Evolutionary conservation across 805 yeast species (phyloP).

Genomic region (Crinitomyces ghanaensis): DNA sequence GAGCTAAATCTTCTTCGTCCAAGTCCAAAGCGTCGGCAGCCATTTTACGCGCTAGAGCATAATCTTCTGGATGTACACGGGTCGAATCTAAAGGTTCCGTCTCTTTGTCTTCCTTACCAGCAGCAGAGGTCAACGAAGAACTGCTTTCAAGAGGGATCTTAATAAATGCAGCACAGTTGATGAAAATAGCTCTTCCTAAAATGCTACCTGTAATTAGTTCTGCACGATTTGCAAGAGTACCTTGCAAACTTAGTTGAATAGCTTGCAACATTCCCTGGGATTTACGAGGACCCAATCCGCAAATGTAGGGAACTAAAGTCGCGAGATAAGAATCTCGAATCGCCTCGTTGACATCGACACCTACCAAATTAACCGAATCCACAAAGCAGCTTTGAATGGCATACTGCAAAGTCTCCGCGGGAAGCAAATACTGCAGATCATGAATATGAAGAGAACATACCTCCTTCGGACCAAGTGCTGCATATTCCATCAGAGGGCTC

Average conservation of each 20-base stretch:
- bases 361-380: constrained; percentile 82
- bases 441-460: constrained; percentile 50
- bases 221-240: constrained; percentile 53
- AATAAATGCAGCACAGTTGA: constrained; percentile 86
- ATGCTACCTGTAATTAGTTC: constrained; percentile 76
- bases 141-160: constrained; percentile 61
- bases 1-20: constrained; percentile 85
- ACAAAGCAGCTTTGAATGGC: constrained; percentile 76
- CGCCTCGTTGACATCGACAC: constrained; percentile 88
- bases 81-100: constrained; percentile 84
- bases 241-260: constrained; percentile 58
- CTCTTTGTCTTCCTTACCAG: constrained; percentile 37
- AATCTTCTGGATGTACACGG: constrained; percentile 96
- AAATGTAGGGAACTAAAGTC: constrained; percentile 58
- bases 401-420: constrained; percentile 48
- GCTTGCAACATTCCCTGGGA: constrained; percentile 78
- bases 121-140: too few species aligned
- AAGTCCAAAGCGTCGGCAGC: constrained; percentile 96
- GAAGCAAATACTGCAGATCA: constrained; percentile 60
- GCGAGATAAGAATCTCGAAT: constrained; percentile 65
- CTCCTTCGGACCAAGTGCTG: constrained; percentile 67
- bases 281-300: constrained; percentile 94
- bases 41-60: constrained; percentile 90
- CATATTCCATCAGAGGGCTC: constrained; percentile 85
- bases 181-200: constrained; percentile 67